These are phyloP conservation scores for Fusarium pininemorale DNA, from an alignment of 2,329 filamentous ascomycete species.

Conservation along the genomic window DNA sequence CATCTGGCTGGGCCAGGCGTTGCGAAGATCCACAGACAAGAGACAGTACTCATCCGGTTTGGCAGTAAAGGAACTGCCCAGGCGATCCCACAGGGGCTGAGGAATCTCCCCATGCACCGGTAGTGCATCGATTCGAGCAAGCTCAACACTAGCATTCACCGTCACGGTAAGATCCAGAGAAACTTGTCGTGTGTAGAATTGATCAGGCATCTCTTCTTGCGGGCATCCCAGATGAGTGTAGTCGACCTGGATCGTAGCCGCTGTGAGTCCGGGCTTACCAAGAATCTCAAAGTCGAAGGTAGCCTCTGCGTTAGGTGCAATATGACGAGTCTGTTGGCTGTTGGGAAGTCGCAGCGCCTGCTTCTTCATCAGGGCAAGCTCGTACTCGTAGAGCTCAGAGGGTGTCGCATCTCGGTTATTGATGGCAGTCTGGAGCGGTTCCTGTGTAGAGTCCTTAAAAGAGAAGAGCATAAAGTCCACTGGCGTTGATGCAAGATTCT, in stretches of 20 bases:
- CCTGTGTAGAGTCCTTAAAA: conserved; percentile 88
- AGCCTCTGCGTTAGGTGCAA: conserved; percentile 72
- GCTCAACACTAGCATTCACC: conserved; percentile 89
- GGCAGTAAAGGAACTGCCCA: conserved; percentile 47
- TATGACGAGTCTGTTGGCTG: conserved; percentile 64
- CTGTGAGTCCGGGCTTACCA: conserved; percentile 85
- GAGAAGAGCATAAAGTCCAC: conserved; percentile 89
- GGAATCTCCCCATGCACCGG: conserved; percentile 76
- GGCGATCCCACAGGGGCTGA: conserved; percentile 63
- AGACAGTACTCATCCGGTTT: conserved; percentile 76
- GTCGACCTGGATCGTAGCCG: conserved; percentile 82
- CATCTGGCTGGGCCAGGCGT: conserved; percentile 87
- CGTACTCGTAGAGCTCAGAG: conserved; percentile 85
- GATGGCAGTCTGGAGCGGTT: conserved; percentile 77
- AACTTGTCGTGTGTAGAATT: conserved; percentile 86
- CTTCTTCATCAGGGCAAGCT: conserved; percentile 78
- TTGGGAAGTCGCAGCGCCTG: conserved; percentile 70
- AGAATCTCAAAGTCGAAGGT: conserved; percentile 86
- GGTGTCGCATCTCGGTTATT: conserved; percentile 79
- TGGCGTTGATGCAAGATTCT: conserved; percentile 79
- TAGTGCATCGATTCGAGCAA: conserved; percentile 81
- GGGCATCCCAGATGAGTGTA: conserved; percentile 83
- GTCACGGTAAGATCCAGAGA: conserved; percentile 85
- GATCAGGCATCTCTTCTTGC: conserved; percentile 71
- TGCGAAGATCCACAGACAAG: conserved; percentile 83